Evolutionary conservation across 2,329 filamentous ascomycete genomes (phyloP).

Genomic region (Thelonectria blattea): DNA sequence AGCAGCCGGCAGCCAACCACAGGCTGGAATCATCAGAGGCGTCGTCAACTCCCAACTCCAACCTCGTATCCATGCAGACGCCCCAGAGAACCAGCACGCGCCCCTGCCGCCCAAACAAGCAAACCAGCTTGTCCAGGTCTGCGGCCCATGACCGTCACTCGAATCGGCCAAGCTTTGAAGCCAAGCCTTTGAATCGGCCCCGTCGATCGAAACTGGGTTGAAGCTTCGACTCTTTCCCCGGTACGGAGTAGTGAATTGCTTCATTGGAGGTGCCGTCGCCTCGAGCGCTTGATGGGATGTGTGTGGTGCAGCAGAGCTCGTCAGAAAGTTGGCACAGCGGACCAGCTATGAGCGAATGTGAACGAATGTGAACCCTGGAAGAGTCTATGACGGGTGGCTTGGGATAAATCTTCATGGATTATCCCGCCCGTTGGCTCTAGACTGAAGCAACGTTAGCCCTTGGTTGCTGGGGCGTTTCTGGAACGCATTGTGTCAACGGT

Average conservation of each 20-base stretch:
- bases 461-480: neutral
- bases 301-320: neutral
- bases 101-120: conserved; percentile 8
- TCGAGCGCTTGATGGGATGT: neutral
- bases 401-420: neutral
- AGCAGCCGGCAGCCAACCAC: neutral
- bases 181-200: conserved; percentile 5
- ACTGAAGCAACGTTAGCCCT: neutral
- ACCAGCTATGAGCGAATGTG: no score
- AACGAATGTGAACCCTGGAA: neutral
- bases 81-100: neutral
- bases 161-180: conserved; percentile 9
- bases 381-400: neutral
- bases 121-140: neutral
- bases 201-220: conserved; percentile 6
- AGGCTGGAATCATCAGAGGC: neutral
- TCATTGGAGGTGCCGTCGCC: neutral
- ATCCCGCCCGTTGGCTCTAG: neutral
- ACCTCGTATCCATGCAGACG: conserved; percentile 12
- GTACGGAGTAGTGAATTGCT: neutral
- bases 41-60: neutral
- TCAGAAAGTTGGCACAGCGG: neutral
- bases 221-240: neutral
- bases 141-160: neutral
- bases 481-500: neutral